Evolutionary conservation across 1,284 basidiomycete genomes (phyloP).

Genomic region (Rhodotorula sp.): DNA sequence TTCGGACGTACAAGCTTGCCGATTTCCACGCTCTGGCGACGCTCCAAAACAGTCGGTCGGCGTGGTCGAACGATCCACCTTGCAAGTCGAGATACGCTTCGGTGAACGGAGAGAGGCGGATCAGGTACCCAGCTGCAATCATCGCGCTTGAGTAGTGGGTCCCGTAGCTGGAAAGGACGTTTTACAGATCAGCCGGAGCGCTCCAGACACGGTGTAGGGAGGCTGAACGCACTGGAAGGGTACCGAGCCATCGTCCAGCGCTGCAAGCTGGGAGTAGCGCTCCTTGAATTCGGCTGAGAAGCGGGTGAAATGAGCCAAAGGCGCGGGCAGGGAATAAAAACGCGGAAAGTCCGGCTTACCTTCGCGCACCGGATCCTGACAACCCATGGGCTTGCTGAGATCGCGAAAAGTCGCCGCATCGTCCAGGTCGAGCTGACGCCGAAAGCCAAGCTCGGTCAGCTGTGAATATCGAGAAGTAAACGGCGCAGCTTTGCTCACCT

Average conservation of each 20-base stretch:
- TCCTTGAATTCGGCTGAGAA: slow-evolving; percentile 49
- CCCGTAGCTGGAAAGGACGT: slow-evolving; percentile 47
- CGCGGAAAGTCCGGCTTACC: slow-evolving; percentile 49
- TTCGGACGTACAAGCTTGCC: slow-evolving; percentile 3
- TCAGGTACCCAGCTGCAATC: slow-evolving; percentile 93
- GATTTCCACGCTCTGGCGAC: slow-evolving; percentile 31
- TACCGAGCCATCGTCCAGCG: slow-evolving; percentile 64
- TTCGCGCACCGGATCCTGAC: slow-evolving; percentile 70
- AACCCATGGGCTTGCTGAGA: slow-evolving; percentile 86
- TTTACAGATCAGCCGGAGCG: too few species aligned
- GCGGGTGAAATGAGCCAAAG: too few species aligned
- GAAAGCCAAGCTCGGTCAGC: not conserved
- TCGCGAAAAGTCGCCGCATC: slow-evolving; percentile 70
- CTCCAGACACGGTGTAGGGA: too few species aligned
- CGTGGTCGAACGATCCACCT: slow-evolving; percentile 94
- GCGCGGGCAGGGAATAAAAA: not conserved
- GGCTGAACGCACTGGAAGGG: slow-evolving; percentile 58
- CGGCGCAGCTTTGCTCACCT: not conserved
- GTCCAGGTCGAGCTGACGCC: slow-evolving; percentile 66
- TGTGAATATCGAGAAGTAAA: not conserved
- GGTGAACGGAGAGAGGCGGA: slow-evolving; percentile 83
- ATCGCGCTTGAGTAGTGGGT: slow-evolving; percentile 96
- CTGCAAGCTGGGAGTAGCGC: slow-evolving; percentile 68
- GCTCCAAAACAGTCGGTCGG: slow-evolving; percentile 75
- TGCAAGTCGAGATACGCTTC: slow-evolving; percentile 67